A percentile compares a stretch with the other conserved stretches of the same genome.
Conservation (phyloP, 306 rosid genomes). For the apple (Malus domestica) region DNA sequence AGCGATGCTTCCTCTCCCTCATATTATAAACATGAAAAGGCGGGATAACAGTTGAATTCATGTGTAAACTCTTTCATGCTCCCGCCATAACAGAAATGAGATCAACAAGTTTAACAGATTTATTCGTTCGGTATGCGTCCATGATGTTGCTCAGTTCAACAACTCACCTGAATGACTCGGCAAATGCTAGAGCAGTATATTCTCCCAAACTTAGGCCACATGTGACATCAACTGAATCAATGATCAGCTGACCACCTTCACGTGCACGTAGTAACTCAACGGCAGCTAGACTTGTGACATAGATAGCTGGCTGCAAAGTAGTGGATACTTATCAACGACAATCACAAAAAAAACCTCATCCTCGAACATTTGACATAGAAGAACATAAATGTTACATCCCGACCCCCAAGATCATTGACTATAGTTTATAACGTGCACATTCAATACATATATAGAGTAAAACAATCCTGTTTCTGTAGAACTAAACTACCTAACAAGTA, state of each 20-base stretch:
- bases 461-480: neutral
- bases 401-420: neutral
- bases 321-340: conserved; percentile 12
- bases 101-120: neutral
- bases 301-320: conserved; percentile 90
- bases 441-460: neutral
- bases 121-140: neutral
- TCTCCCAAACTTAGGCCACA: conserved; percentile 98
- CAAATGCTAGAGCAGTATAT: conserved; percentile 90
- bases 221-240: conserved; percentile 88
- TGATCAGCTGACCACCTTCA: conserved; percentile 87
- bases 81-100: neutral
- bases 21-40: neutral
- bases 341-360: neutral
- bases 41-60: neutral
- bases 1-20: neutral
- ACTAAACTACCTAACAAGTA: neutral
- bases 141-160: neutral
- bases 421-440: neutral
- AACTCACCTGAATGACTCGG: conserved; percentile 85
- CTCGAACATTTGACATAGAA: neutral
- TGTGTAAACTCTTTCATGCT: neutral
- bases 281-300: conserved; percentile 95
- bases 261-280: conserved; percentile 81
- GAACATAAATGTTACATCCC: too few species aligned